Conservation (phyloP, 2,329 filamentous ascomycete genomes). For the Fusarium protoensiforme region DNA sequence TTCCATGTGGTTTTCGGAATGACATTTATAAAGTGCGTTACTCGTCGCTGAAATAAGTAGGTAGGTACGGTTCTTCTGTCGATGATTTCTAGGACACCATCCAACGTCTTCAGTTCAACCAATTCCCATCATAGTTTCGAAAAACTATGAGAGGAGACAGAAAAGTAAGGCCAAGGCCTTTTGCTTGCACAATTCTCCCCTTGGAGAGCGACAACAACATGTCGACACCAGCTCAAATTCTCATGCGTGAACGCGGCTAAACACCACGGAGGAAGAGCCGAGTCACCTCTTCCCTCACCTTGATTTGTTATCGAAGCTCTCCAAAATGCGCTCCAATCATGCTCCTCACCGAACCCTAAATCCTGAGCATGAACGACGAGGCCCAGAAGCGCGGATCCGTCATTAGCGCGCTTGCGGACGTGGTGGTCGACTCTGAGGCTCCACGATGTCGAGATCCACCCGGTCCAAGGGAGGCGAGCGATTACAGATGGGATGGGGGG, state of each 20-base stretch:
- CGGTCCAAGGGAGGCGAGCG: slow-evolving; percentile 39
- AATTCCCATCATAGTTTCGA: no score
- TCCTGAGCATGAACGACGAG: slow-evolving; percentile 14
- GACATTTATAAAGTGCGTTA: not conserved
- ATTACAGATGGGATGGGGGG: not conserved
- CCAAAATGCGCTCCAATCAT: slow-evolving; percentile 33
- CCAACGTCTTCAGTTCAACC: not conserved
- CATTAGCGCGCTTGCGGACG: slow-evolving; percentile 37
- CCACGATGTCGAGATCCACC: slow-evolving; percentile 39
- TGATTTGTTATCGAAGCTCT: slow-evolving; percentile 10
- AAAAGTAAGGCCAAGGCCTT: not conserved
- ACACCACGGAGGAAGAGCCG: slow-evolving; percentile 11
- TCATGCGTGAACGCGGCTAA: not conserved
- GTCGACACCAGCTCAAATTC: not conserved
- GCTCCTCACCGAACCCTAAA: slow-evolving; percentile 10
- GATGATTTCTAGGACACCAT: not conserved
- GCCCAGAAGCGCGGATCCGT: slow-evolving; percentile 37
- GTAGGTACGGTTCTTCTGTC: not conserved
- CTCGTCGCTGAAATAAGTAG: not conserved
- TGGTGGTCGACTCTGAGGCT: slow-evolving; percentile 20
- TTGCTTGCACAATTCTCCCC: not conserved
- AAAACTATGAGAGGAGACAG: not conserved
- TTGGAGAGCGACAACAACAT: not conserved
- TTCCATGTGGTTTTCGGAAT: not conserved
- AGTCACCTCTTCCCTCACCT: slow-evolving; percentile 5